phyloP scores from a whole-genome alignment of 73 alveolate genomes.

The Tetrahymena thermophila region DNA sequence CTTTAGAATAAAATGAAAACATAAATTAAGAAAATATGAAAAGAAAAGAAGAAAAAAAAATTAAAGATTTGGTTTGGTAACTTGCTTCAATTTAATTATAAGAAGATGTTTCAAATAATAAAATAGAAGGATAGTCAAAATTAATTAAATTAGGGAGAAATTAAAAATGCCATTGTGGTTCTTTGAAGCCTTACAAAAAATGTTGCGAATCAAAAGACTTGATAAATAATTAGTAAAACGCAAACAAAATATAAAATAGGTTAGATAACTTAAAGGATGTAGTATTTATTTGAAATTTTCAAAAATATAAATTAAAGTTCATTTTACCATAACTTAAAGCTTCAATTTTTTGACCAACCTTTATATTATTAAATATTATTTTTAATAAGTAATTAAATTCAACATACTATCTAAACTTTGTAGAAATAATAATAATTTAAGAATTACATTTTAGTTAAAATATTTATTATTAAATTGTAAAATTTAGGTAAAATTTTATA shows the following conservation, averaged over 20 bases:
- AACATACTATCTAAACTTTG: too few species aligned
- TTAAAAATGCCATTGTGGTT: constrained; percentile 38
- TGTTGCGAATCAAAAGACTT: constrained; percentile 22
- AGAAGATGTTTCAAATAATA: not conserved
- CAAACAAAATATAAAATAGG: not conserved
- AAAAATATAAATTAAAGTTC: not conserved
- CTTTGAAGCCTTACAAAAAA: constrained; percentile 22
- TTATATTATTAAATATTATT: too few species aligned
- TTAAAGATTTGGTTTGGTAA: not conserved
- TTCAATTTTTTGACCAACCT: too few species aligned
- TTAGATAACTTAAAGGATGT: not conserved
- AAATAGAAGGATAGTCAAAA: not conserved
- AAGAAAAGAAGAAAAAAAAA: not conserved
- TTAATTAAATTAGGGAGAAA: constrained; percentile 14
- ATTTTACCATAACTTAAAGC: too few species aligned
- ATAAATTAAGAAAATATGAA: not conserved
- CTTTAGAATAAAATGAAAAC: not conserved
- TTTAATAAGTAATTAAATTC: too few species aligned
- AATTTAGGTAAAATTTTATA: too few species aligned
- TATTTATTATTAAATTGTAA: too few species aligned
- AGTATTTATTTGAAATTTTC: constrained; percentile 19
- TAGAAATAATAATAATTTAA: too few species aligned
- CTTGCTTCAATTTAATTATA: not conserved
- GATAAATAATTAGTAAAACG: not conserved
- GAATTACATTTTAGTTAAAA: too few species aligned